Percentiles rank a stretch among this genome's conserved stretches.
Conservation (phyloP, 2,329 filamentous ascomycete genomes). For the Diaporthe destruens region DNA sequence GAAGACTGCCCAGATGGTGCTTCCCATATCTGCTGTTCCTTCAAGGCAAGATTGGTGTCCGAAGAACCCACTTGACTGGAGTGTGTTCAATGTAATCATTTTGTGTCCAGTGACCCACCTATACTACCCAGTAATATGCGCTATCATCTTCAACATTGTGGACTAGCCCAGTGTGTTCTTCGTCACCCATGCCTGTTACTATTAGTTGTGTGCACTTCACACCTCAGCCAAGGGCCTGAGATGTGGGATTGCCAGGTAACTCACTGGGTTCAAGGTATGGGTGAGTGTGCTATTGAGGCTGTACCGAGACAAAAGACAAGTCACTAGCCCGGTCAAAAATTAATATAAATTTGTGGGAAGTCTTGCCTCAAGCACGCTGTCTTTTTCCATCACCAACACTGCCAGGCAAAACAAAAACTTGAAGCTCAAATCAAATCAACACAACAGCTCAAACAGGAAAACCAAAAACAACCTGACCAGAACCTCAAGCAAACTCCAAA, state of each 20-base stretch:
- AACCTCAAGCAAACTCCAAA: neutral
- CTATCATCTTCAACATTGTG: neutral
- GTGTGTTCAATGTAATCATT: neutral
- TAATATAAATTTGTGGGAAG: neutral
- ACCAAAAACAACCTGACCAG: neutral
- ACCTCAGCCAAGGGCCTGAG: neutral
- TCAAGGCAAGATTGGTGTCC: no score
- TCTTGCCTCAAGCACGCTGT: neutral
- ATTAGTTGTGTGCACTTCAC: neutral
- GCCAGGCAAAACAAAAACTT: neutral
- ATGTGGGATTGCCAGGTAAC: neutral
- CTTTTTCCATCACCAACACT: neutral
- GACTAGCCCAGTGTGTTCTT: neutral
- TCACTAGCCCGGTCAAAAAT: neutral
- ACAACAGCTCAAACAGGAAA: neutral
- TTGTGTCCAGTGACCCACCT: neutral
- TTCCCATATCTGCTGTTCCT: no score
- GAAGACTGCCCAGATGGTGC: no score
- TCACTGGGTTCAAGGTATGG: neutral
- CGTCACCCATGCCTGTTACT: neutral
- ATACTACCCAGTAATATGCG: neutral
- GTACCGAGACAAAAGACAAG: neutral
- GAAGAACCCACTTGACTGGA: no score
- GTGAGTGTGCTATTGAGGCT: neutral
- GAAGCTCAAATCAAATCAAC: neutral